These are phyloP conservation scores for Cnidoscolus chayamansa DNA, from an alignment of 441 rosid species.

Conservation along the genomic window DNA sequence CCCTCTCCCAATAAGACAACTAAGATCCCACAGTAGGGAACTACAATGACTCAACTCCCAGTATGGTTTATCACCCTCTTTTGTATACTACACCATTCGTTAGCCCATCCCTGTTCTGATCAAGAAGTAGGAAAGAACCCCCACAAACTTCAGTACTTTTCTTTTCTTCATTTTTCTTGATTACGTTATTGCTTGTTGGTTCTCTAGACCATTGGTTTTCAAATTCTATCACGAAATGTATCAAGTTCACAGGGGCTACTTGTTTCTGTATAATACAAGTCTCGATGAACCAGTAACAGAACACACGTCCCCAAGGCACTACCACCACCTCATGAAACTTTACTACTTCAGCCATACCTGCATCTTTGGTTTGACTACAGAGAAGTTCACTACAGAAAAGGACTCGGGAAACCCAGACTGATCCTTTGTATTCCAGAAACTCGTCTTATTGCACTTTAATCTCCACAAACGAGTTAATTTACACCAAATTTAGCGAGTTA, in stretches of 20 bases:
- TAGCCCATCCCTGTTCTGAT: neutral
- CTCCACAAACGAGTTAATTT: no score
- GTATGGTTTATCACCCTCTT: constrained; percentile 7
- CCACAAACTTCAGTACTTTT: neutral
- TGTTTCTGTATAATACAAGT: neutral
- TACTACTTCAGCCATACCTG: neutral
- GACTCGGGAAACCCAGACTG: neutral
- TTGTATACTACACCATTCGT: neutral
- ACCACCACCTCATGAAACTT: neutral
- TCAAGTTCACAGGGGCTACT: neutral
- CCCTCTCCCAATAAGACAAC: constrained; percentile 11
- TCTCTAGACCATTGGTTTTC: neutral
- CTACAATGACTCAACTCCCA: constrained; percentile 4
- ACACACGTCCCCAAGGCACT: neutral
- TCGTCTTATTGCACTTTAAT: neutral
- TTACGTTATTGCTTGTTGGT: neutral
- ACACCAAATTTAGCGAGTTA: no score
- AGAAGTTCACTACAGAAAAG: neutral
- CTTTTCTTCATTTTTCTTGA: neutral
- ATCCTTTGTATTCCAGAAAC: neutral
- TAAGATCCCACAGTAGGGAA: constrained; percentile 12
- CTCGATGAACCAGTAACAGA: neutral
- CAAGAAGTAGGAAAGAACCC: neutral
- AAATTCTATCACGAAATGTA: no score
- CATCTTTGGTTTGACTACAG: neutral